Percentiles rank a stretch among this genome's conserved stretches.
Conservation (phyloP, 805 yeast species). For the Zygotorulaspora florentina region DNA sequence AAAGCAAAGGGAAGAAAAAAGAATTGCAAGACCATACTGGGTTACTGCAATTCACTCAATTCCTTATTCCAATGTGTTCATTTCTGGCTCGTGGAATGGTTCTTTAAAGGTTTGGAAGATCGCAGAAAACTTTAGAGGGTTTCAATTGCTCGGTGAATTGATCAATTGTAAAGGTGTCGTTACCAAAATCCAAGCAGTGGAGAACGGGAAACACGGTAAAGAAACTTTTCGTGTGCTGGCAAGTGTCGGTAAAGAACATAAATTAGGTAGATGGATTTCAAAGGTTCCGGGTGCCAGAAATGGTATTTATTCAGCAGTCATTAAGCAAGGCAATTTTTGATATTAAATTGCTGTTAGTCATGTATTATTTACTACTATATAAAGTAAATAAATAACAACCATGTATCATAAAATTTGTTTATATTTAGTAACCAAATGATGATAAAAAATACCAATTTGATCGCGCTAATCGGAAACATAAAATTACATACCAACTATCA, state of each 20-base stretch:
- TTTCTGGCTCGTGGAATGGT: slow-evolving; percentile 90
- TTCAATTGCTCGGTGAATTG: slow-evolving; percentile 53
- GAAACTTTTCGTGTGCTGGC: slow-evolving; percentile 56
- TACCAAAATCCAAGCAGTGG: slow-evolving; percentile 55
- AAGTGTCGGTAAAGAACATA: slow-evolving; percentile 77
- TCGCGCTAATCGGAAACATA: not conserved
- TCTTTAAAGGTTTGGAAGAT: slow-evolving; percentile 73
- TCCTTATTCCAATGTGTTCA: slow-evolving; percentile 78
- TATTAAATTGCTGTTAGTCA: not conserved
- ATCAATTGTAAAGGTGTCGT: slow-evolving; percentile 65
- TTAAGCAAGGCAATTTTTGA: slow-evolving; percentile 38
- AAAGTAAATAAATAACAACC: slow-evolving; percentile 1
- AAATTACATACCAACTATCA: not conserved
- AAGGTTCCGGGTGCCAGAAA: slow-evolving; percentile 65
- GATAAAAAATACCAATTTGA: not conserved
- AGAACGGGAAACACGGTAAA: slow-evolving; percentile 48
- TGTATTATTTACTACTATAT: slow-evolving; percentile 1
- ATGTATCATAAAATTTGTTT: not conserved
- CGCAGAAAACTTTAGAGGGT: slow-evolving; percentile 56
- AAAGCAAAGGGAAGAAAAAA: slow-evolving; percentile 54
- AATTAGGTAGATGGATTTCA: slow-evolving; percentile 81
- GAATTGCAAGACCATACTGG: slow-evolving; percentile 67
- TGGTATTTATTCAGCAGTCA: slow-evolving; percentile 57
- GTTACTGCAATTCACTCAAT: slow-evolving; percentile 77
- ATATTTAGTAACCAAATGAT: not conserved